Conservation (phyloP, 345 rosid species). For the Crucihimalaya himalaica region DNA sequence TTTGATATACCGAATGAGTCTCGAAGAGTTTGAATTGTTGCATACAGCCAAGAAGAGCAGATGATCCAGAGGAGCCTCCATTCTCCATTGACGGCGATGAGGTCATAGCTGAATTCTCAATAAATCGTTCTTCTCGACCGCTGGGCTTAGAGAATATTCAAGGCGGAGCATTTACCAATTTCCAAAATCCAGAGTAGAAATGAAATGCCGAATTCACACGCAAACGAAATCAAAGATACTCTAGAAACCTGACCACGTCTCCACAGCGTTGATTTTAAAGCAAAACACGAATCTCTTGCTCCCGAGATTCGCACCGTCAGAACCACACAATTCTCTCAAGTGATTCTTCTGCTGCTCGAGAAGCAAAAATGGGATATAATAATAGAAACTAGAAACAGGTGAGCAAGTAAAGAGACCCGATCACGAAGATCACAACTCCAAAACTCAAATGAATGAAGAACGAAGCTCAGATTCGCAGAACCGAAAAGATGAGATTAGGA, state of each 20-base stretch:
- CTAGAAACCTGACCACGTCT: background rate
- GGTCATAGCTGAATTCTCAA: conserved; percentile 21
- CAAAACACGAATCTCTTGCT: background rate
- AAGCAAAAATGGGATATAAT: background rate
- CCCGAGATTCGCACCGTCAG: background rate
- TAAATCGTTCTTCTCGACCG: background rate
- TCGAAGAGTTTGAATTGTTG: conserved; percentile 43
- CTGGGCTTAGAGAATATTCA: conserved; percentile 17
- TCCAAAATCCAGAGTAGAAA: background rate
- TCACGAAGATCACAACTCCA: background rate
- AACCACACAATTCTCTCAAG: background rate
- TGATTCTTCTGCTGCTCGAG: background rate
- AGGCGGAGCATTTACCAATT: conserved; percentile 21
- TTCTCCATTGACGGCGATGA: conserved; percentile 32
- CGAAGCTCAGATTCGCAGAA: conserved; percentile 25
- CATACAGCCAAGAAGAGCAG: conserved; percentile 33
- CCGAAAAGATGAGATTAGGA: background rate
- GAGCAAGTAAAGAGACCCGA: background rate
- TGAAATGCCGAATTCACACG: background rate
- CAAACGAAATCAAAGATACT: background rate
- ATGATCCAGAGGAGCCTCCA: conserved; percentile 29
- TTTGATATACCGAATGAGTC: conserved; percentile 30
- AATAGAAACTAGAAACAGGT: background rate
- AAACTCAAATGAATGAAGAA: background rate
- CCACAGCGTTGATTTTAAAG: background rate